Base-by-base conservation (phyloP, 768 basidiomycete genomes). In the Basidioascus undulatus region DNA sequence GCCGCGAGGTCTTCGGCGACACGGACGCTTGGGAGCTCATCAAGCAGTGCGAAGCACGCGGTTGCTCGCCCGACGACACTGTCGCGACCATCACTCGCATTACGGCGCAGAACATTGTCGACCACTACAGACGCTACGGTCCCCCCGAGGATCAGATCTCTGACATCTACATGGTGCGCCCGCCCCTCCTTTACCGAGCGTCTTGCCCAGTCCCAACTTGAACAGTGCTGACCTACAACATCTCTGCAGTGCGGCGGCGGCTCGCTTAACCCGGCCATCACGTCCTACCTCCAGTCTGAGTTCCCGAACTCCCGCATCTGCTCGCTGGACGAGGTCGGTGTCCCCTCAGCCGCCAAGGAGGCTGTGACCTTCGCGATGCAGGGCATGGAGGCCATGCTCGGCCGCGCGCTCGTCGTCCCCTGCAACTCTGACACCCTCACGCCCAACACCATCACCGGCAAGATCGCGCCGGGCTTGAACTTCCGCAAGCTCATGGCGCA, bases 141-240 rank as follows among this genome's bases (percentile, higher is more conserved):
- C 50, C 50, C 0, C 41, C 43, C 39, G 45, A 51, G 38, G 47
- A 49, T 24, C n/a, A n/a, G n/a, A 49, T 52, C 21, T 46, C 48
- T 42, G 51, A 49, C 46, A 47, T 52, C 37, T 52, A 46, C 46
- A 49, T 52, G 51, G 39, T 48, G 51, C 18, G 51, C 48, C 12
- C 48, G 51, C 15, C 48, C 48, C 13, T 35, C 49, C 20, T 49
- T 49, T 37, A 48, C n/a, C n/a, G n/a, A n/a, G n/a, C n/a, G n/a
- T n/a, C n/a, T n/a, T n/a, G n/a, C n/a, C n/a, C n/a, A n/a, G n/a
- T n/a, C n/a, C n/a, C n/a, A n/a, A n/a, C n/a, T n/a, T n/a, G n/a
- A n/a, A n/a, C n/a, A n/a, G n/a, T n/a, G n/a, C n/a, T n/a, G n/a
- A n/a, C n/a, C n/a, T n/a, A n/a, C n/a, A n/a, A n/a, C n/a, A n/a